Conservation (phyloP, 257 asterid species). For the Vinca minor region DNA sequence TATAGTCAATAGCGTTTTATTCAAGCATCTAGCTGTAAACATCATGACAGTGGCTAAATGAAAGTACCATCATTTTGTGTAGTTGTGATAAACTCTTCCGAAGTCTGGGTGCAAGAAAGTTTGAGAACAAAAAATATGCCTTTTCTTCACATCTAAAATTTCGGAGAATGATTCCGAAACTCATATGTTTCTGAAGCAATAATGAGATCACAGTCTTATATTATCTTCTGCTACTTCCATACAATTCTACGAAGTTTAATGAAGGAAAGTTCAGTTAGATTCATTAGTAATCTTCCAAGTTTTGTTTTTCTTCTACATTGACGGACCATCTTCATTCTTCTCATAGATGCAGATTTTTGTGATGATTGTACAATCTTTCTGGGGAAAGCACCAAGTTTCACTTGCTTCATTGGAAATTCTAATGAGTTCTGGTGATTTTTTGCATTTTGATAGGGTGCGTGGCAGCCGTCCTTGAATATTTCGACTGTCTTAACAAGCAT, state of each 20-base stretch:
- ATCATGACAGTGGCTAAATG: neutral
- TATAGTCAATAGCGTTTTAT: neutral
- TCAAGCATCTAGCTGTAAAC: neutral
- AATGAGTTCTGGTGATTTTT: neutral
- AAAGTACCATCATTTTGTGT: neutral
- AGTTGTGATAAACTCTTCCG: neutral
- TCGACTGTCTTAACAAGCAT: conserved; percentile 75
- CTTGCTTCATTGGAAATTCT: neutral
- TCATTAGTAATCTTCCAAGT: neutral
- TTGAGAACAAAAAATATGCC: neutral
- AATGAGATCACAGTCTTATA: neutral
- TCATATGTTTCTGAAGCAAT: neutral
- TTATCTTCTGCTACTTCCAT: neutral
- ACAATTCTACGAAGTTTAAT: neutral
- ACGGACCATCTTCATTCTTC: neutral
- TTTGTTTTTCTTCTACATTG: neutral
- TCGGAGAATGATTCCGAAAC: neutral
- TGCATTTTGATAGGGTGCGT: conserved; percentile 52
- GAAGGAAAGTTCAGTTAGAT: no score
- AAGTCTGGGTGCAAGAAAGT: neutral
- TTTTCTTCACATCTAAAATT: neutral
- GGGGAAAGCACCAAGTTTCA: neutral
- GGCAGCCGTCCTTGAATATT: conserved; percentile 91
- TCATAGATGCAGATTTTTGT: neutral
- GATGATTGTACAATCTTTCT: neutral